Evolutionary conservation across 2,329 filamentous ascomycete genomes (phyloP), one percentile per base, ranked within the genome.

Genomic region (Cadophora luteo-olivacea): DNA sequence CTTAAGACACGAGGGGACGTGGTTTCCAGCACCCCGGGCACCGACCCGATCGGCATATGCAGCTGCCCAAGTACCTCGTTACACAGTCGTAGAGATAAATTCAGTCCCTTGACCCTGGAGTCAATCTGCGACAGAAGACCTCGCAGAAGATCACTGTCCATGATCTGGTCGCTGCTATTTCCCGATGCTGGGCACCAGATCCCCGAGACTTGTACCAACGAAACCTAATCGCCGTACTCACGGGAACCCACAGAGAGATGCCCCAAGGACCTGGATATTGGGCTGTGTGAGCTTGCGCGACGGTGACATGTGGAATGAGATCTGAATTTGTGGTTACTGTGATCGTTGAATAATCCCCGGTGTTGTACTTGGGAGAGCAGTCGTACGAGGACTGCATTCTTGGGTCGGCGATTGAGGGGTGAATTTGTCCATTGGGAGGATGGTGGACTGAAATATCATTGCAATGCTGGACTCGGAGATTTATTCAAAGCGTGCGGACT

Each of bases 161-260:
- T n/a, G 33, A 24, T 8, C 33, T 3, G 7, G 25, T 32, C 25
- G 29, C 29, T 29, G 29, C 12, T 24, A 24, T 41, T 24, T 12
- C 41, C 55, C 55, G 55, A 58, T 41, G 33, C 33, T 58, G 55
- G 33, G 33, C 25, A 41, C 55, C n/a, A 41, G 55, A 58, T 58
- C 55, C 55, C 55, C 55, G 55, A 58, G 19, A 4, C 32, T 22
- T 4, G 19, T 58, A 41, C 55, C 3, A 41, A 11, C 14, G 16
- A 19, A 24, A 24, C 55, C 22, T 41, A 12, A 58, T 58, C 32
- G 33, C 33, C n/a, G 55, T 41, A 25, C 55, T 41, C 55, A 25
- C 32, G 16, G 33, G 33, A 58, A 12, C 19, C 14, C 9, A 36
- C 33, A 58, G 33, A 16, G 16, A 24, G 4, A 58, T 22, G 55